Percentiles rank a stretch among this genome's conserved stretches.
Evolutionary conservation across 2,329 filamentous ascomycete genomes (phyloP).

Genomic region (Oidium heveae): DNA sequence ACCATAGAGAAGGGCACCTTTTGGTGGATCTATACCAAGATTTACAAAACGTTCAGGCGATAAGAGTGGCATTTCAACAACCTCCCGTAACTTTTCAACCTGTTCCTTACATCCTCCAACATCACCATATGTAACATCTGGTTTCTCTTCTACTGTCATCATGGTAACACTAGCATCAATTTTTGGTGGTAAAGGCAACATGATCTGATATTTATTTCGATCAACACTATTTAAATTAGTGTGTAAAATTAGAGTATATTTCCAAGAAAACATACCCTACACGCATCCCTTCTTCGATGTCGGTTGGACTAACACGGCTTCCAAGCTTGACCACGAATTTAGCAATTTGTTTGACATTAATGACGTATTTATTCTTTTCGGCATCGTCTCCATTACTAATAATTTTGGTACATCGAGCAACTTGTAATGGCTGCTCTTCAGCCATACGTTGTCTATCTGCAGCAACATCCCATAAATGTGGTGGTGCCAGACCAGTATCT

Average conservation of each 20-base stretch:
- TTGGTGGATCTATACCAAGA: conserved; percentile 94
- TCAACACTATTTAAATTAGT: conserved; percentile 37
- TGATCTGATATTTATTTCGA: conserved; percentile 96
- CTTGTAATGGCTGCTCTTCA: conserved; percentile 92
- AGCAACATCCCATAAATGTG: conserved; percentile 95
- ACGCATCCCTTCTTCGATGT: conserved; percentile 98
- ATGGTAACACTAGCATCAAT: conserved; percentile 97
- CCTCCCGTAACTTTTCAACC: conserved; percentile 97
- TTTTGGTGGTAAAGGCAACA: conserved; percentile 89
- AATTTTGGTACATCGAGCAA: conserved; percentile 96
- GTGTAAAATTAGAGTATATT: not conserved
- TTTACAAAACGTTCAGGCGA: conserved; percentile 97
- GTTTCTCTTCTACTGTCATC: conserved; percentile 90
- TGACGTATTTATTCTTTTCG: conserved; percentile 98
- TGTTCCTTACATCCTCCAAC: conserved; percentile 98
- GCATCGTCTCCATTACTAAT: conserved; percentile 89
- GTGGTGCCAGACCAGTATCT: conserved; percentile 90
- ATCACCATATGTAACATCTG: conserved; percentile 91
- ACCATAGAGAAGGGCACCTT: conserved; percentile 86
- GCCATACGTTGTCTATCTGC: conserved; percentile 96
- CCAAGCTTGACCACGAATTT: conserved; percentile 98
- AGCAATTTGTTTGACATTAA: conserved; percentile 99
- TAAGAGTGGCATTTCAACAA: conserved; percentile 84
- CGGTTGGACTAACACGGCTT: conserved; percentile 86
- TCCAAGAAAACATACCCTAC: conserved; percentile 36